Conservation (phyloP, 2,329 filamentous ascomycete species). For the Penicillium olsonii region DNA sequence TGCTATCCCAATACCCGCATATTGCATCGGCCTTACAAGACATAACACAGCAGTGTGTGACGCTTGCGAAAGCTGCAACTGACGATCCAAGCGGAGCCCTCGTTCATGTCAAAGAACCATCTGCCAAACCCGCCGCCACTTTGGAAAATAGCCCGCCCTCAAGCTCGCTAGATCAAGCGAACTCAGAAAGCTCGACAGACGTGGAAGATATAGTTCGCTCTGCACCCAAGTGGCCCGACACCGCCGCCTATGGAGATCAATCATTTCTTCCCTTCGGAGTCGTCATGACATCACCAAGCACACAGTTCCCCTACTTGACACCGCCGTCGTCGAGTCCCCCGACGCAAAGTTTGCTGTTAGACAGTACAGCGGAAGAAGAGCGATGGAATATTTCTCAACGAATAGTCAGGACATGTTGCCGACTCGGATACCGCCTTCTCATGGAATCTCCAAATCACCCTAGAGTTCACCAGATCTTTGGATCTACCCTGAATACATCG, state of each 20-base stretch:
- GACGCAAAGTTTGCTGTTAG: constrained; percentile 1
- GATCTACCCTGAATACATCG: neutral
- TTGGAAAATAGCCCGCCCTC: constrained; percentile 4
- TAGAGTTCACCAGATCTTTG: constrained; percentile 19
- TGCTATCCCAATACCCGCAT: constrained; percentile 18
- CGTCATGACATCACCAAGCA: constrained; percentile 12
- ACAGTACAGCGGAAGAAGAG: constrained; percentile 6
- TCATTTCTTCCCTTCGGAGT: constrained; percentile 18
- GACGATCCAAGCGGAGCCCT: constrained; percentile 11
- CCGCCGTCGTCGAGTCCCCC: constrained; percentile 2
- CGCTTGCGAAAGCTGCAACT: constrained; percentile 21
- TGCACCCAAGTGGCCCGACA: neutral
- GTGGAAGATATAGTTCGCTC: constrained; percentile 11
- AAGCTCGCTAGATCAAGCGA: neutral
- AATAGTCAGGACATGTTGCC: constrained; percentile 25
- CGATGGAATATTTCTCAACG: constrained; percentile 22
- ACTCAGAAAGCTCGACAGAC: constrained; percentile 2
- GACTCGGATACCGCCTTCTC: constrained; percentile 23
- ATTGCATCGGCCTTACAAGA: constrained; percentile 23
- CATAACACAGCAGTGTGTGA: constrained; percentile 27
- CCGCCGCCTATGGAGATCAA: constrained; percentile 21
- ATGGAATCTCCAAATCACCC: constrained; percentile 9
- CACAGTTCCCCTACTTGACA: constrained; percentile 1
- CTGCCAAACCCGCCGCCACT: neutral
- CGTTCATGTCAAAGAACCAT: neutral